Percentiles rank a stretch among this genome's conserved stretches.
These are phyloP conservation scores for Claviceps monticola DNA, from an alignment of 2,329 filamentous ascomycete genomes.

Conservation along the genomic window DNA sequence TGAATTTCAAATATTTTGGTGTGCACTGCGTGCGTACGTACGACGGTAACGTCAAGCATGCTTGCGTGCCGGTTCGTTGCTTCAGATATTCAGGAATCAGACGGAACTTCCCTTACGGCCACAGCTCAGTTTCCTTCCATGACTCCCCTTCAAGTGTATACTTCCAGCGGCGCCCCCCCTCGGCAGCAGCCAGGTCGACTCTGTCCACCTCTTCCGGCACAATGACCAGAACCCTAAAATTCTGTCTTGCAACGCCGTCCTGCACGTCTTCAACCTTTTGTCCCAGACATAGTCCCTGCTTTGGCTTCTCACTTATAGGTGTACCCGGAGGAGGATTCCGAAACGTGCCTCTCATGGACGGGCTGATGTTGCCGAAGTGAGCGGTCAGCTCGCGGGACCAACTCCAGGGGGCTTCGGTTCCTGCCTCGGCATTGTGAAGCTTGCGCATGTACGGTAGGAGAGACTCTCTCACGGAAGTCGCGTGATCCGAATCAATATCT, in stretches of 20 bases:
- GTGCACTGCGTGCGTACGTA: too few relatives aligned
- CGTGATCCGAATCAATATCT: conserved; percentile 40
- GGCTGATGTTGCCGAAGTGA: conserved; percentile 81
- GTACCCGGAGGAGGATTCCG: conserved; percentile 57
- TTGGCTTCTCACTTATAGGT: conserved; percentile 37
- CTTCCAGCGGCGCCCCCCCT: conserved; percentile 47
- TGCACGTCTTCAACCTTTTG: conserved; percentile 58
- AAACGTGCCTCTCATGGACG: conserved; percentile 65
- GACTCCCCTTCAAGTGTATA: conserved; percentile 45
- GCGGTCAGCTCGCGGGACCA: conserved; percentile 70
- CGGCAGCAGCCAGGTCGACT: conserved; percentile 55
- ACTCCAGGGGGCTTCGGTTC: conserved; percentile 43
- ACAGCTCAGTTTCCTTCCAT: conserved; percentile 59
- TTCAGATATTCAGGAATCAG: too few relatives aligned
- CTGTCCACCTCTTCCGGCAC: conserved; percentile 64
- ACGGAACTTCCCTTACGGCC: conserved; percentile 33
- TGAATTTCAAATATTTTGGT: too few relatives aligned
- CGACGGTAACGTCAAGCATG: too few relatives aligned
- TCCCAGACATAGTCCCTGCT: conserved; percentile 30
- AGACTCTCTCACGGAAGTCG: conserved; percentile 40
- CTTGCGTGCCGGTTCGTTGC: too few relatives aligned
- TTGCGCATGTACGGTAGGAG: conserved; percentile 49
- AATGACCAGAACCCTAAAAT: conserved; percentile 77
- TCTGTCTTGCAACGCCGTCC: conserved; percentile 54
- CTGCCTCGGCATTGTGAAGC: not conserved